A percentile compares a stretch with the other conserved stretches of the same genome.
Conservation (phyloP, 768 basidiomycete species). For the Leucosporidium scottii region DNA sequence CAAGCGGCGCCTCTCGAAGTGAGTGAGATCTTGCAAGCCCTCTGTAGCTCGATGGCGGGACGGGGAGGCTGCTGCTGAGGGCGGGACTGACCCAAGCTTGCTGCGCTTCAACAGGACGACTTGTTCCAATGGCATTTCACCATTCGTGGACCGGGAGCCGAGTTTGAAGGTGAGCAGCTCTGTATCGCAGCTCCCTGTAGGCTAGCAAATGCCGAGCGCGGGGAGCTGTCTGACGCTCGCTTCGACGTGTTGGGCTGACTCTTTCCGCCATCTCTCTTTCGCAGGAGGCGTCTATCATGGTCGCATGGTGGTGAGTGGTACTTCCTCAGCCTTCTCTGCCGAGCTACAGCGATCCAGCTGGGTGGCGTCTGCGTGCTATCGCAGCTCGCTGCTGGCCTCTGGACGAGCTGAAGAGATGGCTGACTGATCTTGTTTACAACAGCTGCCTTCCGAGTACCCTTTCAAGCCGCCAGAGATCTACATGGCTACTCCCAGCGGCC, state of each 20-base stretch:
- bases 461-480: conserved; percentile 80
- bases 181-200: not conserved
- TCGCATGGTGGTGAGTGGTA: conserved; percentile 44
- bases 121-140: conserved; percentile 90
- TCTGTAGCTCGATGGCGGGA: too few relatives aligned
- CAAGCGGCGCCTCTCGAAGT: conserved; percentile 69
- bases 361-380: too few relatives aligned
- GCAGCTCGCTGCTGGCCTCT: too few relatives aligned
- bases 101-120: conserved; percentile 48
- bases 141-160: conserved; percentile 76
- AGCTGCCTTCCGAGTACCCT: conserved; percentile 57
- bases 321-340: not conserved
- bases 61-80: too few relatives aligned
- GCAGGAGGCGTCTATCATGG: conserved; percentile 93
- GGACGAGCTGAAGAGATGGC: too few relatives aligned
- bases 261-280: conserved; percentile 54
- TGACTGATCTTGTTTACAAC: too few relatives aligned
- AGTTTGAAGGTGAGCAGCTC: conserved; percentile 55
- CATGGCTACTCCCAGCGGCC: conserved; percentile 93
- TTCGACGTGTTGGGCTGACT: not conserved
- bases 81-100: too few relatives aligned
- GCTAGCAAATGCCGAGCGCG: not conserved
- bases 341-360: too few relatives aligned
- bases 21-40: not conserved
- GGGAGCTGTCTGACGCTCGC: too few relatives aligned